These are phyloP conservation scores for Lentinula novae-zelandiae DNA, from an alignment of 1,284 basidiomycete species.

Conservation along the genomic window DNA sequence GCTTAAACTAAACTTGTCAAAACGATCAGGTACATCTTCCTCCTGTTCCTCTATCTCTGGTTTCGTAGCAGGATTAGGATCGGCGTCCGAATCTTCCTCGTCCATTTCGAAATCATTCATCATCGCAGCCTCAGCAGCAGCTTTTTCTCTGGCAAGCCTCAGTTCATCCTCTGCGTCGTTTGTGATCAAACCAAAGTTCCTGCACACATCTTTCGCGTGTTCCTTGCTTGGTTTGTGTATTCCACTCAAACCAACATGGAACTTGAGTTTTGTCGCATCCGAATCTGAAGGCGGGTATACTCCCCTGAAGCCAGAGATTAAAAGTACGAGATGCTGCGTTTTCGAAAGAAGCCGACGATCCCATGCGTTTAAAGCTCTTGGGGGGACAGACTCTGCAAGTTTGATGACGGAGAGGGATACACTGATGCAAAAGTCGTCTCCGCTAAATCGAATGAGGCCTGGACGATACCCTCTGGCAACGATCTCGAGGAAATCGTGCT, in stretches of 20 bases:
- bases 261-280: constrained; percentile 31
- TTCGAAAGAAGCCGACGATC: constrained; percentile 52
- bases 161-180: constrained; percentile 38
- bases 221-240: constrained; percentile 52
- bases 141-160: constrained; percentile 28
- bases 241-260: constrained; percentile 52
- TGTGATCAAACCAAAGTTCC: constrained; percentile 43
- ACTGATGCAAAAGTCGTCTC: constrained; percentile 46
- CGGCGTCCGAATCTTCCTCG: constrained; percentile 14
- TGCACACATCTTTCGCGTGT: constrained; percentile 39
- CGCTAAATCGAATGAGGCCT: constrained; percentile 44
- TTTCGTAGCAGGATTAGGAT: constrained; percentile 13
- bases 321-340: constrained; percentile 50
- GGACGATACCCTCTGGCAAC: constrained; percentile 50
- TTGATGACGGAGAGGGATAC: constrained; percentile 49
- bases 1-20: constrained; percentile 57
- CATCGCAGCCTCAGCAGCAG: constrained; percentile 23
- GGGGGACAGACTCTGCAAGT: constrained; percentile 44
- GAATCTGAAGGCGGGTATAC: constrained; percentile 34
- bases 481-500: constrained; percentile 53
- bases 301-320: constrained; percentile 50
- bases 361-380: constrained; percentile 60
- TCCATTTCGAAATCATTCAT: constrained; percentile 15
- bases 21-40: constrained; percentile 35
- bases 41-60: constrained; percentile 21